Evolutionary conservation across 2,329 filamentous ascomycete genomes (phyloP).

Genomic region (Lecanosticta acicola): DNA sequence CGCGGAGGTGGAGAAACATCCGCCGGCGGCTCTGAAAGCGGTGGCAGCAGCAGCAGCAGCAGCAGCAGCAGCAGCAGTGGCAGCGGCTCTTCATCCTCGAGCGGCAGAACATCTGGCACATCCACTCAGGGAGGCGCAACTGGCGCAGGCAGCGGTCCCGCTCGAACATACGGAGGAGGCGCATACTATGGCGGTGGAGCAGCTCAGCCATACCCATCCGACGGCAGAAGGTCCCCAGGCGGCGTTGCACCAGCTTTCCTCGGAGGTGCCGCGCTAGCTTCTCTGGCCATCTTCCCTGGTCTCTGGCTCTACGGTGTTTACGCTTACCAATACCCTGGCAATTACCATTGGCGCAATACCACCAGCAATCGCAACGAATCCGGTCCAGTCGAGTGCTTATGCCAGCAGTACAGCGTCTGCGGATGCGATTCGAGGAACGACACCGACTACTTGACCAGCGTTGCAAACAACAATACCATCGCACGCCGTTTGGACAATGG

Average conservation of each 20-base stretch:
- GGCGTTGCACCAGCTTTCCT: slow-evolving; percentile 52
- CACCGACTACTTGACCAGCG: slow-evolving; percentile 53
- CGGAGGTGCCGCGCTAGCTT: slow-evolving; percentile 41
- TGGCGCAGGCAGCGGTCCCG: slow-evolving; percentile 52
- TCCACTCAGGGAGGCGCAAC: slow-evolving; percentile 37
- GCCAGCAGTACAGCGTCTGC: slow-evolving; percentile 53
- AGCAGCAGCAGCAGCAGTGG: slow-evolving; percentile 20
- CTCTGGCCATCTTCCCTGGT: slow-evolving; percentile 54
- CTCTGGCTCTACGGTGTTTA: slow-evolving; percentile 61
- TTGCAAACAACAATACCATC: slow-evolving; percentile 56
- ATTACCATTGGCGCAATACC: slow-evolving; percentile 49
- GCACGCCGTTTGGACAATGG: slow-evolving; percentile 57
- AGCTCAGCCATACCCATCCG: slow-evolving; percentile 55
- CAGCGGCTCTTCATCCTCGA: slow-evolving; percentile 14
- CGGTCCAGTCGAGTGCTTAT: slow-evolving; percentile 57
- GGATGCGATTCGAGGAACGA: slow-evolving; percentile 62
- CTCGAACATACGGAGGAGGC: slow-evolving; percentile 56
- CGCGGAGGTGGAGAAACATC: slow-evolving; percentile 30
- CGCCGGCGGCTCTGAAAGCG: slow-evolving; percentile 16
- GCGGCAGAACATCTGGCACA: slow-evolving; percentile 14
- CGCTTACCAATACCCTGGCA: slow-evolving; percentile 54
- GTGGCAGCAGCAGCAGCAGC: slow-evolving; percentile 25
- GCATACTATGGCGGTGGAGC: slow-evolving; percentile 63
- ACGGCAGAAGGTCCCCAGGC: slow-evolving; percentile 35
- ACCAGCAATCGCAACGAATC: slow-evolving; percentile 51